Evolutionary conservation across 176 grass and related monocot species (phyloP).

Genomic region (Cenchrus americanus): DNA sequence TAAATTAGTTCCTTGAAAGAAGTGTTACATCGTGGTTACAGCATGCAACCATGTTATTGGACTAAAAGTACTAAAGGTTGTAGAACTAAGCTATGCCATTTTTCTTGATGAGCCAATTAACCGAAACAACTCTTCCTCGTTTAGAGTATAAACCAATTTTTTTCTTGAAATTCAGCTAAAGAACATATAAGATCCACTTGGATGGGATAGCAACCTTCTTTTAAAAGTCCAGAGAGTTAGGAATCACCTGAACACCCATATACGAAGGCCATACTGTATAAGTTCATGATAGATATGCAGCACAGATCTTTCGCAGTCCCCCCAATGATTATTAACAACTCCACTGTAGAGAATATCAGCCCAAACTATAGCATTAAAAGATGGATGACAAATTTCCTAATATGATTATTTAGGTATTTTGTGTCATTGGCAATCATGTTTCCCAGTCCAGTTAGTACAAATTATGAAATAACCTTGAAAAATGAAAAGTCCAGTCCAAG

Average conservation of each 20-base stretch:
- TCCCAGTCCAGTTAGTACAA: conserved; percentile 5
- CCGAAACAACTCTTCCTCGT: neutral
- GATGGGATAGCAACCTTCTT: neutral
- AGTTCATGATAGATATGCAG: conserved; percentile 92
- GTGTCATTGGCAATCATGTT: conserved; percentile 10
- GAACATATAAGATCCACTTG: conserved; percentile 19
- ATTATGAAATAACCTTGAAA: conserved; percentile 19
- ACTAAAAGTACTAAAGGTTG: neutral
- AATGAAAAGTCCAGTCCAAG: neutral
- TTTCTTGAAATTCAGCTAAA: neutral
- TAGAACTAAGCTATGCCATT: neutral
- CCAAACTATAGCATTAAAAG: conserved; percentile 31
- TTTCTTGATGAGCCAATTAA: neutral
- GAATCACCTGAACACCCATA: conserved; percentile 99
- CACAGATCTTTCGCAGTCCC: conserved; percentile 76
- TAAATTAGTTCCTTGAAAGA: conserved; percentile 20
- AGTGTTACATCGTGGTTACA: neutral
- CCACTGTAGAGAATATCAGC: conserved; percentile 51
- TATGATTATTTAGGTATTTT: conserved; percentile 16
- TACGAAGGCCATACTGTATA: conserved; percentile 80
- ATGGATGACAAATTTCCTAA: conserved; percentile 24
- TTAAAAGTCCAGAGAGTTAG: conserved; percentile 16
- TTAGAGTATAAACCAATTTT: neutral
- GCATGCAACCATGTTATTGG: conserved; percentile 2
- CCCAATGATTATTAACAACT: conserved; percentile 69